Evolutionary conservation across 2,329 filamentous ascomycete genomes (phyloP).

Genomic region (Teratosphaeria zuluensis): DNA sequence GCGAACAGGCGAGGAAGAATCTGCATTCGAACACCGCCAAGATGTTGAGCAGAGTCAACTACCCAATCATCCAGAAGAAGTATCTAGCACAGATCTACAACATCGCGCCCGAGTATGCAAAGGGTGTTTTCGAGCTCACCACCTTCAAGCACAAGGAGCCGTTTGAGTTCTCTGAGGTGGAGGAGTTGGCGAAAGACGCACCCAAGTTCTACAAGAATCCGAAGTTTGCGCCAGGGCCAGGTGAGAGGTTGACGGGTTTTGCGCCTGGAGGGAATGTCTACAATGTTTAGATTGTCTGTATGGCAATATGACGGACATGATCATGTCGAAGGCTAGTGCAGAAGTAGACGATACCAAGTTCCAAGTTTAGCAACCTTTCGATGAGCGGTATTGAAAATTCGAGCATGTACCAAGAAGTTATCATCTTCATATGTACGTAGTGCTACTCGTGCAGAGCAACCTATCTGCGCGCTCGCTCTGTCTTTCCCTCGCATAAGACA

Average conservation of each 20-base stretch:
- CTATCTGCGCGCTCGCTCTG: no score
- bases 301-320: not conserved
- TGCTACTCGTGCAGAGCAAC: no score
- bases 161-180: conserved; percentile 39
- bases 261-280: conserved; percentile 27
- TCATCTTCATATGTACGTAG: no score
- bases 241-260: conserved; percentile 32
- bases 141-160: conserved; percentile 31
- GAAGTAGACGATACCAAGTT: no score
- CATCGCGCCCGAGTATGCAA: conserved; percentile 38
- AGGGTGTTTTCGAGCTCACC: conserved; percentile 36
- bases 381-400: no score
- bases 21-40: conserved; percentile 41
- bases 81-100: conserved; percentile 46
- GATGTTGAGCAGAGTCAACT: conserved; percentile 21
- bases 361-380: not conserved
- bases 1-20: conserved; percentile 32
- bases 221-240: conserved; percentile 34
- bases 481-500: no score
- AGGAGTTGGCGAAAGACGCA: conserved; percentile 35
- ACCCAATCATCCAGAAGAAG: conserved; percentile 29
- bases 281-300: conserved; percentile 7
- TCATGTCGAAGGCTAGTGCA: no score
- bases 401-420: no score
- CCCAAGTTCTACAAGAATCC: conserved; percentile 38